Evolutionary conservation across 2,329 filamentous ascomycete genomes (phyloP).

Genomic region (Colletotrichum brevisporum): DNA sequence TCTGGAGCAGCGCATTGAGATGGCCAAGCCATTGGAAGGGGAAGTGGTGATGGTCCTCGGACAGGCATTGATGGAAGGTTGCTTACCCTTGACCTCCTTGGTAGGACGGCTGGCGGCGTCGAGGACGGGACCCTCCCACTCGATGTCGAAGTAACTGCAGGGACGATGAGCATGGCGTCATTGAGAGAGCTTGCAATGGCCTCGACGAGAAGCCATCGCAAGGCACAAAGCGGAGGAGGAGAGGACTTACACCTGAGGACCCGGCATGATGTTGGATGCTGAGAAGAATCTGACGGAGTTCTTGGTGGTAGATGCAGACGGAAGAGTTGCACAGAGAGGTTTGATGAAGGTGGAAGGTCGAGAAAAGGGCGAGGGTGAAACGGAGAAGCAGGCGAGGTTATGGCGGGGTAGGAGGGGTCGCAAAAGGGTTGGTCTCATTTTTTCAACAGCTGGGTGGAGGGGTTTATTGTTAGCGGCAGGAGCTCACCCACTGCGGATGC

Average conservation of each 20-base stretch:
- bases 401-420: slow-evolving; percentile 45
- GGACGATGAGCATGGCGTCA: slow-evolving; percentile 40
- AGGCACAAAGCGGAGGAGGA: slow-evolving; percentile 2
- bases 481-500: slow-evolving; percentile 39
- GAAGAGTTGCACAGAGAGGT: slow-evolving; percentile 39
- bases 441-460: slow-evolving; percentile 43
- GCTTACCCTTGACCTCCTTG: slow-evolving; percentile 71
- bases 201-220: background rate
- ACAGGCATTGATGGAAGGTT: slow-evolving; percentile 41
- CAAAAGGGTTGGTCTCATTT: slow-evolving; percentile 44
- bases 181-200: slow-evolving; percentile 31
- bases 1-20: slow-evolving; percentile 2
- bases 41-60: background rate
- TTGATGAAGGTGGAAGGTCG: slow-evolving; percentile 43
- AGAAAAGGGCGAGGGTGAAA: slow-evolving; percentile 45
- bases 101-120: slow-evolving; percentile 71
- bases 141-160: slow-evolving; percentile 77
- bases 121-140: slow-evolving; percentile 81
- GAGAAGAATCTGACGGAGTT: slow-evolving; percentile 60
- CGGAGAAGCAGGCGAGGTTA: slow-evolving; percentile 43
- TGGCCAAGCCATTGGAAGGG: background rate
- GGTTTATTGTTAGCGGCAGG: slow-evolving; percentile 43
- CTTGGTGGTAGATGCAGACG: slow-evolving; percentile 43
- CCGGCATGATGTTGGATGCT: slow-evolving; percentile 79
- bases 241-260: slow-evolving; percentile 75